Evolutionary conservation across 2,329 filamentous ascomycete genomes (phyloP), one percentile per base, ranked within the genome.

Genomic region (Pestalotiopsis sp.): DNA sequence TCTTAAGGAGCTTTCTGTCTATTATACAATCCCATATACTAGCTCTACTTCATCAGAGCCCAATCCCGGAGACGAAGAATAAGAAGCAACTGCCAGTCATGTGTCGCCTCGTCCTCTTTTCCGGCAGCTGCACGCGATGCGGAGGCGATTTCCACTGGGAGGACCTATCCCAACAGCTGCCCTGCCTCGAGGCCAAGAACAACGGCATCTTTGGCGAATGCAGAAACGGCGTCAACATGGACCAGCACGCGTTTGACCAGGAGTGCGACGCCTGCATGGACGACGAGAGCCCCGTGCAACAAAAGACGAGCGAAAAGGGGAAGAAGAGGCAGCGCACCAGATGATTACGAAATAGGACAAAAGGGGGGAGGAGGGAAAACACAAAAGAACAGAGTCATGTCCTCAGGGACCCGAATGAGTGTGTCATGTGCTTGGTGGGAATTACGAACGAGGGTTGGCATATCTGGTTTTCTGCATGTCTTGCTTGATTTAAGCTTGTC

Each of bases 151-250:
- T 83, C 66, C 81, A 78, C 17, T 84, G 84, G 84, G 75, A 80
- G 31, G 82, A 85, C 9, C 78, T 86, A 23, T 77, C 80, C 13
- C 84, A 85, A 73, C 76, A 83, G 71, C 78, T 86, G 2, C 83
- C 81, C 7, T 86, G 84, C 68, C 81, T 86, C 64, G 80, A 85
- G 70, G 83, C 84, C 49, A 86, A 86, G 72, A 86, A 86, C 76
- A 79, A 78, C 25, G 84, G 81, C 62, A 72, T 72, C 12, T 85
- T 86, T 67, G 84, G 84, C 56, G 75, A 80, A 61, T 86, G 84
- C 74, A 72, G 74, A 52, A 73, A 75, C 27, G 84, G 84, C 39
- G 77, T 84, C 38, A 73, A 78, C 52, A 72, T 78, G 49, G 83
- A 85, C 70, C 76, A 84, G 68, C 84, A 85, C 74, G 70, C 71